phyloP scores from a whole-genome alignment of 208 protist species.

The Trypanosoma grayi region DNA sequence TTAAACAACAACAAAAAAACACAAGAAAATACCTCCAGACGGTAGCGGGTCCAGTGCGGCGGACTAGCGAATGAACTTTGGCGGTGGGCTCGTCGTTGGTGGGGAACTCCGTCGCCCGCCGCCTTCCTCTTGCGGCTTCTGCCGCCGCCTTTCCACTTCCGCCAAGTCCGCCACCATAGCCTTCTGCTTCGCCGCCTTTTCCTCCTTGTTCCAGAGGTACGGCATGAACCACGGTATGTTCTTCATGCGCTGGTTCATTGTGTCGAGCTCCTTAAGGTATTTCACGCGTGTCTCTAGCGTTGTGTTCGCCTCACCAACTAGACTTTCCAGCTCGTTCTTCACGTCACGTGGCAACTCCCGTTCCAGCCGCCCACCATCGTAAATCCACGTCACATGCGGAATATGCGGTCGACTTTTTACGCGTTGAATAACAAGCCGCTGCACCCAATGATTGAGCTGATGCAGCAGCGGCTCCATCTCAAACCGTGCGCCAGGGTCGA shows the following conservation, averaged over 20 bases:
- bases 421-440: constrained; percentile 71
- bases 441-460: constrained; percentile 86
- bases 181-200: constrained; percentile 65
- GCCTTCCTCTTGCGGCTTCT: constrained; percentile 28
- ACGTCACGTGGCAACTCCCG: constrained; percentile 76
- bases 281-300: constrained; percentile 82
- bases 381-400: constrained; percentile 84
- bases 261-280: constrained; percentile 90
- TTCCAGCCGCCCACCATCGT: constrained; percentile 74
- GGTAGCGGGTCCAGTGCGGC: too few species aligned
- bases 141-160: constrained; percentile 58
- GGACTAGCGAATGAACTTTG: constrained; percentile 68
- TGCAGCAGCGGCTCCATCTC: constrained; percentile 83
- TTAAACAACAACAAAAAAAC: background rate
- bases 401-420: constrained; percentile 84
- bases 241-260: constrained; percentile 88
- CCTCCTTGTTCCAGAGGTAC: constrained; percentile 91
- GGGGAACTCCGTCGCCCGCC: constrained; percentile 40
- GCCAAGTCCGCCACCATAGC: constrained; percentile 73
- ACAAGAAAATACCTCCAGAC: background rate
- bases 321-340: constrained; percentile 62
- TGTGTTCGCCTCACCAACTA: constrained; percentile 60
- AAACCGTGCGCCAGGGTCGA: constrained; percentile 82
- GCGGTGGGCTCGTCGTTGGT: constrained; percentile 66
- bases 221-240: constrained; percentile 93